phyloP scores from a whole-genome alignment of 78 protist species.

The Diacronema lutheri region DNA sequence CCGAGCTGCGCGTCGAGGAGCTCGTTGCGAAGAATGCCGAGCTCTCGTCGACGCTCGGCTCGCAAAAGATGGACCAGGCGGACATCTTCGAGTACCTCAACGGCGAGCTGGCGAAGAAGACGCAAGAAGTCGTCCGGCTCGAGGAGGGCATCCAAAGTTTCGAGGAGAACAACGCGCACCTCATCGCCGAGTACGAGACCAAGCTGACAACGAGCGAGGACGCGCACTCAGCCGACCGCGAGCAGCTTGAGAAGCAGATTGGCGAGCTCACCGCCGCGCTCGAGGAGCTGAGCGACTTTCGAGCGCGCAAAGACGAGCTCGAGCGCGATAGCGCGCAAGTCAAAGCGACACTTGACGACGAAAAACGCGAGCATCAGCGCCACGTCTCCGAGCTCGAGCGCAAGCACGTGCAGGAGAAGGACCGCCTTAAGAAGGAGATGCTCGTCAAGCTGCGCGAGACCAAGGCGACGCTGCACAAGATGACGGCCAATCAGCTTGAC shows the following conservation, averaged over 20 bases:
- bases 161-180: background rate
- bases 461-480: conserved; percentile 7
- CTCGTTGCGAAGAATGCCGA: background rate
- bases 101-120: conserved; percentile 2
- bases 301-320: background rate
- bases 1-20: background rate
- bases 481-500: conserved; percentile 6
- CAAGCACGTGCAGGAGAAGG: conserved; percentile 10
- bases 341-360: background rate
- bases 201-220: background rate
- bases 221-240: background rate
- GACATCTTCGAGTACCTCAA: background rate
- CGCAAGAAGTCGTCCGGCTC: background rate
- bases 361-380: background rate
- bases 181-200: background rate
- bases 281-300: background rate
- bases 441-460: background rate
- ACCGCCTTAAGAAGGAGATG: conserved; percentile 20
- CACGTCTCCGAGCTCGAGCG: background rate
- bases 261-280: background rate
- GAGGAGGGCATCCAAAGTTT: background rate
- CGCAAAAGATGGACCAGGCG: background rate
- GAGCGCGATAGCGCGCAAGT: background rate
- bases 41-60: background rate
- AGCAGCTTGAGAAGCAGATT: background rate